Evolutionary conservation across 169 alveolate species (phyloP), one percentile per base, ranked within the genome.

Genomic region (Perkinsus chesapeaki): DNA sequence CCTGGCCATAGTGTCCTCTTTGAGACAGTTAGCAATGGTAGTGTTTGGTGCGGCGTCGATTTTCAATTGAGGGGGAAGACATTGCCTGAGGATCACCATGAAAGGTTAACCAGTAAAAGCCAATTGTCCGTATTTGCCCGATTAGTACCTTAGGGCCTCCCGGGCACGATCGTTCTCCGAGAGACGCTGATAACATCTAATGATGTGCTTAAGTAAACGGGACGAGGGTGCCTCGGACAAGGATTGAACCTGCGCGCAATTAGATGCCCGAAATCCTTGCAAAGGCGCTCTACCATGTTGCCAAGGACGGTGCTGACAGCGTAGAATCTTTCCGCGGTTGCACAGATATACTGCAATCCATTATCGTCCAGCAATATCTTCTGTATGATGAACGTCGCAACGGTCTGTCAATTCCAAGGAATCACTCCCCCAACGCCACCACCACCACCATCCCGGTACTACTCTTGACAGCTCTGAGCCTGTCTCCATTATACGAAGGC

Each of bases 401-500:
- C 97, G 97, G 96, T 92, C 39, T 16, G 39, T n/a, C n/a, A n/a
- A n/a, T n/a, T n/a, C n/a, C n/a, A n/a, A n/a, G n/a, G n/a, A n/a
- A n/a, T n/a, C n/a, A n/a, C n/a, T n/a, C 37, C 31, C 82, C 27
- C n/a, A 39, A 34, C 72, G 72, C n/a, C 39, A 0, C 36, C 36
- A 27, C 48, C 39, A 94, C 96, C 91, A 96, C 92, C 91, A 93
- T 34, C 31, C 3, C 82, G 37, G 27, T 92, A 98, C 99, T 0
- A 99, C 98, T 96, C 98, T 98, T 36, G 99, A 98, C 34, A 99
- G 96, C 93, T 98, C 99, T 47, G 99, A 97, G 39, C 99, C 99
- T 37, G 99, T 98, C 93, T 99, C 99, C 99, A 99, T 99, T 39
- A 99, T 99, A 73, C 99, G 96, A 91, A 99, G 97, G 93, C 99